Evolutionary conservation across 805 yeast genomes (phyloP).

Genomic region (Metschnikowia kunwiensis): DNA sequence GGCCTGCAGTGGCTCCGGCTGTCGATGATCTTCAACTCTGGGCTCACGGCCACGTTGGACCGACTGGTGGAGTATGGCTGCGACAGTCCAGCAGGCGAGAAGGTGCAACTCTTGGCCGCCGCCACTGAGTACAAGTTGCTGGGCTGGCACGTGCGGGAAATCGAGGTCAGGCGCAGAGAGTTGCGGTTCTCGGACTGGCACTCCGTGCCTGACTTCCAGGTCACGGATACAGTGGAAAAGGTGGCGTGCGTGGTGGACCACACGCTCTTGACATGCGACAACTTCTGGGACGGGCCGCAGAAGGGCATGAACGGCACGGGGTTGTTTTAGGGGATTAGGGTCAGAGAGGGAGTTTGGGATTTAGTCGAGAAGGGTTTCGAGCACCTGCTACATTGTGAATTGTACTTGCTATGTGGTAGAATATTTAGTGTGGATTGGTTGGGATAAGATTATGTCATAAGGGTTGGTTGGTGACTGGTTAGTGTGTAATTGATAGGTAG

Average conservation of each 20-base stretch:
- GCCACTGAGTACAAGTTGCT: constrained; percentile 4
- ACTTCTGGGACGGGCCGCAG: too few species aligned
- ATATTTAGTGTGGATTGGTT: too few species aligned
- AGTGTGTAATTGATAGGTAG: too few species aligned
- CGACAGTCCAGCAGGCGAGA: constrained; percentile 7
- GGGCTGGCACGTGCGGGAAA: constrained; percentile 9
- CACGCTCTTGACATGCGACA: constrained; percentile 2
- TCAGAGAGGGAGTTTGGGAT: too few species aligned
- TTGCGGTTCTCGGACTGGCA: constrained; percentile 5
- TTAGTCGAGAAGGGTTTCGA: too few species aligned
- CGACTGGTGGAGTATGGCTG: constrained; percentile 13
- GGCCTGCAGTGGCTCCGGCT: constrained; percentile 3
- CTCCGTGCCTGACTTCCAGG: not conserved
- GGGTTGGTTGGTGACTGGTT: too few species aligned
- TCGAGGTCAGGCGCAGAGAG: not conserved
- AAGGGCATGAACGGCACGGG: too few species aligned
- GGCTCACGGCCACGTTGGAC: constrained; percentile 3
- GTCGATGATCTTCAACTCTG: not conserved
- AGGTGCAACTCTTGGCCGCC: constrained; percentile 9
- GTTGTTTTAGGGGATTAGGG: too few species aligned
- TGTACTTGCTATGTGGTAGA: too few species aligned
- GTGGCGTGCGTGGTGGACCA: constrained; percentile 11
- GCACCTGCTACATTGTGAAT: too few species aligned
- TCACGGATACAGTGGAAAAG: constrained; percentile 4
- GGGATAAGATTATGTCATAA: too few species aligned